These are phyloP conservation scores for Pholiota adiposa DNA, from an alignment of 1,284 basidiomycete species.

Conservation along the genomic window DNA sequence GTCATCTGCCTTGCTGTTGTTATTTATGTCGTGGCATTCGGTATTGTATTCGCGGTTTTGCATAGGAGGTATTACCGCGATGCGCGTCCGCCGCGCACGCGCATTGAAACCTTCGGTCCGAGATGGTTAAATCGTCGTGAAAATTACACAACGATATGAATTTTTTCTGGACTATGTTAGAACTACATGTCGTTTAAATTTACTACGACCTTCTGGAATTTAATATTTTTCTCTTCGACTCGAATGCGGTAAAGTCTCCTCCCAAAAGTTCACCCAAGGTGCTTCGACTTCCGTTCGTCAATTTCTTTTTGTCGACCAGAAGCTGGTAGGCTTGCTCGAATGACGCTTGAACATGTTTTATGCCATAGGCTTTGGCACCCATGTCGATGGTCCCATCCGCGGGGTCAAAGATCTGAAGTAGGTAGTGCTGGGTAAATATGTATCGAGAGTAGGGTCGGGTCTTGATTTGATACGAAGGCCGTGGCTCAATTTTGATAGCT, in stretches of 20 bases:
- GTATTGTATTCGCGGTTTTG: background rate
- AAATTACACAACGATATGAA: background rate
- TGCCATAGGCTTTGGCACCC: slow-evolving; percentile 27
- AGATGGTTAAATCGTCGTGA: background rate
- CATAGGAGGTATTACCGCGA: background rate
- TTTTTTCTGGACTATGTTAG: background rate
- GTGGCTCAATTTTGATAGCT: slow-evolving; percentile 22
- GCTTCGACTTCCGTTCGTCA: background rate
- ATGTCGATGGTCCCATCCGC: slow-evolving; percentile 23
- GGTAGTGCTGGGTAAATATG: slow-evolving; percentile 14
- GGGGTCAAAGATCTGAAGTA: slow-evolving; percentile 26
- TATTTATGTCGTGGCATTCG: background rate
- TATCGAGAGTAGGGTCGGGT: slow-evolving; percentile 7
- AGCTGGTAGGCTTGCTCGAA: slow-evolving; percentile 22
- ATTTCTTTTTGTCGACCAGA: background rate
- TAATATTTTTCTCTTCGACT: background rate
- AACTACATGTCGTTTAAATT: background rate
- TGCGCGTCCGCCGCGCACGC: background rate
- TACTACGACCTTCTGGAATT: background rate
- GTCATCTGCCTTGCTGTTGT: slow-evolving; percentile 1
- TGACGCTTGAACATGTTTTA: slow-evolving; percentile 25
- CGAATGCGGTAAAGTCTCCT: too few species aligned
- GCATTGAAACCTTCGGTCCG: background rate
- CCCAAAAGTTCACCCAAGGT: background rate
- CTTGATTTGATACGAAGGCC: slow-evolving; percentile 18